These are phyloP conservation scores for Aechmea fasciata DNA, from an alignment of 176 grass and related monocot species.

Conservation along the genomic window DNA sequence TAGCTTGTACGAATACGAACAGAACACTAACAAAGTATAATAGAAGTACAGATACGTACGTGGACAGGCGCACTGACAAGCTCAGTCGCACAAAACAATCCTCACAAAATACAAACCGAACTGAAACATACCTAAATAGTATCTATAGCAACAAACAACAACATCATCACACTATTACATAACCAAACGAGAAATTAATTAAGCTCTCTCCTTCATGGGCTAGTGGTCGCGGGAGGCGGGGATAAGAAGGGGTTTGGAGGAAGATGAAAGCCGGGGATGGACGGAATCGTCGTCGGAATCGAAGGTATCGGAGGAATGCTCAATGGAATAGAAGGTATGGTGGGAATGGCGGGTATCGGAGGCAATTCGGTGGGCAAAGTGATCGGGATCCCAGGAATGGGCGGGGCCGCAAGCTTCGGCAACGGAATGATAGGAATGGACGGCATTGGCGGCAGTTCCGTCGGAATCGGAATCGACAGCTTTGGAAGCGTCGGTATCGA, in stretches of 20 bases:
- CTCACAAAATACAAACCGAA: slow-evolving; percentile 6
- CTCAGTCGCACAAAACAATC: background rate
- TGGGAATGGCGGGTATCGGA: slow-evolving; percentile 27
- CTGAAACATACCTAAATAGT: slow-evolving; percentile 28
- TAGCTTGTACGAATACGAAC: no score
- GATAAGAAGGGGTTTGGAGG: slow-evolving; percentile 43
- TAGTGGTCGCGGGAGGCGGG: slow-evolving; percentile 34
- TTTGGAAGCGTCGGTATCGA: background rate
- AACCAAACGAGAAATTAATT: slow-evolving; percentile 19
- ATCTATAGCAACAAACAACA: background rate
- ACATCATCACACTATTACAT: background rate
- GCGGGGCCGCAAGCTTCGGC: background rate
- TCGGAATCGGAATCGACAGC: background rate
- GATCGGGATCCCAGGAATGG: background rate
- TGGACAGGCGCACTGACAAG: background rate
- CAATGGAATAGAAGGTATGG: slow-evolving; percentile 38
- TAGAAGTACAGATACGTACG: slow-evolving; percentile 20
- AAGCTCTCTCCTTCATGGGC: slow-evolving; percentile 33
- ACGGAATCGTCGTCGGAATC: slow-evolving; percentile 41
- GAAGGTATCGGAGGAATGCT: slow-evolving; percentile 34
- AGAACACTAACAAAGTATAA: background rate
- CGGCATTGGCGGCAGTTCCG: background rate
- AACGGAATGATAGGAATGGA: background rate
- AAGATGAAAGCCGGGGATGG: slow-evolving; percentile 43
- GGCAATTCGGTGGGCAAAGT: background rate